Conservation (phyloP, 2,329 filamentous ascomycete genomes). For the Paecilomyces sp. region DNA sequence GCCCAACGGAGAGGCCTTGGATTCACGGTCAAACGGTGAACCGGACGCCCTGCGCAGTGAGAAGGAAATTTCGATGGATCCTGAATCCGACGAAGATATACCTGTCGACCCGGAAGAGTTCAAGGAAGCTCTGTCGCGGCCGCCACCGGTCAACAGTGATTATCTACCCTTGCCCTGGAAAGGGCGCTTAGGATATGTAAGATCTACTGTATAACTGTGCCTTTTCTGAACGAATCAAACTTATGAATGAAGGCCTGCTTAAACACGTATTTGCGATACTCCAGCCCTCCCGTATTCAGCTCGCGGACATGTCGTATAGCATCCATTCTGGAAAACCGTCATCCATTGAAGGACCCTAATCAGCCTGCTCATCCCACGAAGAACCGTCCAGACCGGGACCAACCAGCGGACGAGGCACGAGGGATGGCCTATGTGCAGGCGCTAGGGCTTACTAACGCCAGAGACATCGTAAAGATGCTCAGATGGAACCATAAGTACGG, state of each 20-base stretch:
- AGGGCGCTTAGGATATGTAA: slow-evolving; percentile 79
- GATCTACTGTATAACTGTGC: slow-evolving; percentile 21
- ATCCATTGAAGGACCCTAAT: slow-evolving; percentile 68
- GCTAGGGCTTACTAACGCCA: slow-evolving; percentile 72
- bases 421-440: slow-evolving; percentile 69
- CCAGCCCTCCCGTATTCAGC: slow-evolving; percentile 78
- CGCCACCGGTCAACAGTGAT: slow-evolving; percentile 74
- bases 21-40: slow-evolving; percentile 10
- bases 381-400: slow-evolving; percentile 71
- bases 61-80: slow-evolving; percentile 32
- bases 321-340: slow-evolving; percentile 81
- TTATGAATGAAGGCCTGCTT: slow-evolving; percentile 60
- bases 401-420: slow-evolving; percentile 58
- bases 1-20: not conserved
- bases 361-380: slow-evolving; percentile 76
- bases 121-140: slow-evolving; percentile 52
- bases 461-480: slow-evolving; percentile 77
- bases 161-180: slow-evolving; percentile 85
- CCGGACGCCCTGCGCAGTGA: slow-evolving; percentile 15
- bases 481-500: slow-evolving; percentile 87
- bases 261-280: slow-evolving; percentile 80
- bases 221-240: not conserved
- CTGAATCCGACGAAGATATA: slow-evolving; percentile 49
- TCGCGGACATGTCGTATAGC: slow-evolving; percentile 87
- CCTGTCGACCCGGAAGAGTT: slow-evolving; percentile 50